Evolutionary conservation across 352 stramenopile genomes (phyloP), one percentile per base, ranked within the genome.

Genomic region (Pythium utonaiense): DNA sequence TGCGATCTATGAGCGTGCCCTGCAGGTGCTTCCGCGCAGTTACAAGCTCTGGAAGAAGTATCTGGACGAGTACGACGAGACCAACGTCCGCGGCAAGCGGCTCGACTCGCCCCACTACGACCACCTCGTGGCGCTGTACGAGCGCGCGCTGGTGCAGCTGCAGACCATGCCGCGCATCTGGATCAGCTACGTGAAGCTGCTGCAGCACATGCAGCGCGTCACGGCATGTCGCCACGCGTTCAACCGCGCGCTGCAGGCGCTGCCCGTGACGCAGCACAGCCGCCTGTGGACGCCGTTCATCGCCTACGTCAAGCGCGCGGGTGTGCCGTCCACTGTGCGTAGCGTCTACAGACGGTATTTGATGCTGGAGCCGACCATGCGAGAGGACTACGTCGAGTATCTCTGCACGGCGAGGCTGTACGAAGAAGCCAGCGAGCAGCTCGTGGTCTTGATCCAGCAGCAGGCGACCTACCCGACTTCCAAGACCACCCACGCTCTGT

Each of bases 241-340:
- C 56, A 96, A 99, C 78, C 85, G 96, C 56, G 94, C 96, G 27
- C 82, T 99, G 7, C 80, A 96, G 17, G 86, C 94, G 22, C 78
- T 99, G 33, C 97, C 98, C 3, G 94, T 99, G 57, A 99, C 96
- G 34, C 97, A 99, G 75, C 97, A 99, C 78, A 79, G 97, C 42
- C 88, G 93, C 47, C 83, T 99, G 17, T 99, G 97, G 98, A 75
- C 74, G 40, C 72, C 86, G 30, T 98, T 98, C 57, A 55, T 98
- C 31, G 66, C 75, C 31, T 99, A 97, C 66, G 84, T 96, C 42
- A 83, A 94, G 63, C 71, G 77, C 13, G 71, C 86, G 13, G 79
- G 77, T 40, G 80, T 97, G 14, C 78, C 75, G 10, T 73, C 77
- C 56, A 96, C 89, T 3, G 89, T 88, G 4, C 77, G 97, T 24